Conservation (phyloP, 164 flowering plant genomes). For the Taxillus chinensis region DNA sequence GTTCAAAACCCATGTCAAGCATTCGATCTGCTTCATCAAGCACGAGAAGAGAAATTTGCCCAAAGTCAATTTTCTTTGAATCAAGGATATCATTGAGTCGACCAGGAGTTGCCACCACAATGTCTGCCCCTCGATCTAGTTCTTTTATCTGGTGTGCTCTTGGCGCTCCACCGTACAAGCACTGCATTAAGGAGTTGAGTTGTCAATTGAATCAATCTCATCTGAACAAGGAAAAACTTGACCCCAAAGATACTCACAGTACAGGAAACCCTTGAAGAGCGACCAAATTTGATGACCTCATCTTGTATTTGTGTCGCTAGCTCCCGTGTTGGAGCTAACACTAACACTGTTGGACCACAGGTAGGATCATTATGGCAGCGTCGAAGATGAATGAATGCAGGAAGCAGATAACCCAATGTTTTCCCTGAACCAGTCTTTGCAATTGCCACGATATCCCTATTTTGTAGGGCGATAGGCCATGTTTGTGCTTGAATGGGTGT, state of each 20-base stretch:
- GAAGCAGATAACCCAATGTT: slow-evolving; percentile 87
- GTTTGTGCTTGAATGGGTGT: slow-evolving; percentile 98
- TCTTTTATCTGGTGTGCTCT: slow-evolving; percentile 76
- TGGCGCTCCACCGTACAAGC: slow-evolving; percentile 94
- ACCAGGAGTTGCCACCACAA: slow-evolving; percentile 96
- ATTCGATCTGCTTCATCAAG: slow-evolving; percentile 98
- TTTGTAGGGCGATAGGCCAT: slow-evolving; percentile 86
- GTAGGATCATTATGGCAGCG: slow-evolving; percentile 52
- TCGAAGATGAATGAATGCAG: slow-evolving; percentile 71
- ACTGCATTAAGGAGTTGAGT: slow-evolving; percentile 27
- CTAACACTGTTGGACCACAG: slow-evolving; percentile 79
- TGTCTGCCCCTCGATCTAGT: slow-evolving; percentile 77
- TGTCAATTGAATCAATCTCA: slow-evolving; percentile 6
- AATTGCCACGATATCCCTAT: slow-evolving; percentile 81
- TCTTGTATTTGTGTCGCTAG: slow-evolving; percentile 95
- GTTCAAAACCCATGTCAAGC: slow-evolving; percentile 99
- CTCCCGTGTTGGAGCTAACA: slow-evolving; percentile 87
- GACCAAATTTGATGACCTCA: slow-evolving; percentile 80
- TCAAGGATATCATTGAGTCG: slow-evolving; percentile 91
- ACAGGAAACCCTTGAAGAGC: slow-evolving; percentile 69
- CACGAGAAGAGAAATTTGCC: slow-evolving; percentile 79
- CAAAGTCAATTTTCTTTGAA: slow-evolving; percentile 64
- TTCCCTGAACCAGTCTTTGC: slow-evolving; percentile 94
- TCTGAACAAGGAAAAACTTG: background rate
- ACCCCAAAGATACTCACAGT: slow-evolving; percentile 32